Evolutionary conservation across 352 stramenopile species (phyloP).

Genomic region (Globisporangium cederbergense): DNA sequence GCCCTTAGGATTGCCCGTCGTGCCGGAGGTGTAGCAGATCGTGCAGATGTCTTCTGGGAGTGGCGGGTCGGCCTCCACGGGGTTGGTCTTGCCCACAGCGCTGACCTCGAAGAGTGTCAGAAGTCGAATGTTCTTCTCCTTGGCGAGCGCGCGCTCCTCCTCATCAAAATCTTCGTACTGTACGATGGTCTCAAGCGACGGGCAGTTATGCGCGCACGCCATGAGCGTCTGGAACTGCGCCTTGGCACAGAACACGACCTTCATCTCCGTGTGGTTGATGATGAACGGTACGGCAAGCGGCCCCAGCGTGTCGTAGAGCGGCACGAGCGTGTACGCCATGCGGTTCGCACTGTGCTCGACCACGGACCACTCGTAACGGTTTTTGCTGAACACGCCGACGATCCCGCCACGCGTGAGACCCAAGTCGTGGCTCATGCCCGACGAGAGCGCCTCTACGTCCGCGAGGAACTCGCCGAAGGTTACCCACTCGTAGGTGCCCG

Average conservation of each 20-base stretch:
- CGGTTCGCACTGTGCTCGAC: conserved; percentile 58
- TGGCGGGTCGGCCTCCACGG: conserved; percentile 44
- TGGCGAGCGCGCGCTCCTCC: not conserved
- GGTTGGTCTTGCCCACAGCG: conserved; percentile 32
- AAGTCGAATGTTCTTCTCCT: conserved; percentile 4
- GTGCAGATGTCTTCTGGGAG: conserved; percentile 85
- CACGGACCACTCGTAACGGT: conserved; percentile 60
- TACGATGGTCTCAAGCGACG: conserved; percentile 47
- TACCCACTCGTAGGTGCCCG: conserved; percentile 45
- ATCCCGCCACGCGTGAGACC: conserved; percentile 34
- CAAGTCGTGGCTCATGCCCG: conserved; percentile 34
- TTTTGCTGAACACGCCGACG: conserved; percentile 53
- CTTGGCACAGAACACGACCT: conserved; percentile 59
- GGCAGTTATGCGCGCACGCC: conserved; percentile 33
- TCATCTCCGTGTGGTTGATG: conserved; percentile 73
- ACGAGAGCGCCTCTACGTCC: conserved; percentile 31
- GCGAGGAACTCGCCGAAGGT: conserved; percentile 50
- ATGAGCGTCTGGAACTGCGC: conserved; percentile 43
- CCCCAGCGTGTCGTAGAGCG: conserved; percentile 51
- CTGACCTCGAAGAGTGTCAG: conserved; percentile 30
- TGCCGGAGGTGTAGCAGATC: conserved; percentile 85
- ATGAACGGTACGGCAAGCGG: conserved; percentile 62
- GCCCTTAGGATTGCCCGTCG: conserved; percentile 67
- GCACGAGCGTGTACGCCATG: conserved; percentile 62
- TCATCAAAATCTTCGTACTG: conserved; percentile 43